Evolutionary conservation across 495 filamentous ascomycete species (phyloP), one percentile per base, ranked within the genome.

Genomic region (Lasiosphaeria ovina): DNA sequence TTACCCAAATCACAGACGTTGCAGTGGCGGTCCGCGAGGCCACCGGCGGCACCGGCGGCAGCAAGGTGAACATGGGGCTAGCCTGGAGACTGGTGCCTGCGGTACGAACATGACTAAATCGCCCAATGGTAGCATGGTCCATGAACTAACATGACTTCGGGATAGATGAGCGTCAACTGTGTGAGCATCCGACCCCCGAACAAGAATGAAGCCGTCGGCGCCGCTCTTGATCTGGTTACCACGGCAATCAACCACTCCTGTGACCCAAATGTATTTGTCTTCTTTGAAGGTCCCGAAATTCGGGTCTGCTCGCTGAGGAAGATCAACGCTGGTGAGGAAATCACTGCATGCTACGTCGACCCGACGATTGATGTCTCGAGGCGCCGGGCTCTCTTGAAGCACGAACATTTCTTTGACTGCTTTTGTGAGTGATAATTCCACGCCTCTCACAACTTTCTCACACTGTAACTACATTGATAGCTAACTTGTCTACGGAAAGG

Each of bases 281-380:
- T 83, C 12, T 87, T 89, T 64, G 83, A 89, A 54, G 83, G 80
- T 14, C 62, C 60, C 1, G 45, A 70, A 35, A 57, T 81, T 4
- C 62, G 69, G 0, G 57, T 83, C 12, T 72, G 80, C 11, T 69
- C 75, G 2, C 64, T 82, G 6, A 72, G 61, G 36, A 58, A 60
- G 33, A 80, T 71, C 58, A 63, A 76, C 6, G 72, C 79, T 32
- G 78, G 79, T 60, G 78, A 83, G 12, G 87, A 93, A 69, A 74
- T 92, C 45, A 83, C 81, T 55, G 84, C 90, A 62, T 84, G 84
- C 31, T 93, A 93, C 67, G 74, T 87, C 57, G 88, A 91, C 68
- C 74, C 76, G 17, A 87, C 81, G 0, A 77, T 80, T 7, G 81
- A 84, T 33, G 49, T 69, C 1, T 12, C 47, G 0, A 16, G 4